Conservation (phyloP, 192 early-diverging fungal genomes). For the Backusella morwellensis region DNA sequence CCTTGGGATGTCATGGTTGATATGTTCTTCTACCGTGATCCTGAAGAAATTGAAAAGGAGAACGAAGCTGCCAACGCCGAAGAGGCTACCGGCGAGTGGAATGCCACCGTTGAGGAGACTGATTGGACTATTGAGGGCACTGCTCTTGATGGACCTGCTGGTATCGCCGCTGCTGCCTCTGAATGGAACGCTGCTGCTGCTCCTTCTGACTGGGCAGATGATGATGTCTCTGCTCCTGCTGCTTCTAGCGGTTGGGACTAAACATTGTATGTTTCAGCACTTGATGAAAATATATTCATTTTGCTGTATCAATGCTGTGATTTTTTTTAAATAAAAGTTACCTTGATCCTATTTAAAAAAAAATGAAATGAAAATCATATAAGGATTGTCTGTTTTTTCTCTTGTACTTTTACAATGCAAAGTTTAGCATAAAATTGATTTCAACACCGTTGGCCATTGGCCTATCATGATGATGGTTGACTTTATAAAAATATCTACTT, state of each 20-base stretch:
- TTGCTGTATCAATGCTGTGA: neutral
- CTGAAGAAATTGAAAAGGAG: slow-evolving; percentile 95
- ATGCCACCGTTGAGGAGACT: slow-evolving; percentile 32
- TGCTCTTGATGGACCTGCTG: slow-evolving; percentile 39
- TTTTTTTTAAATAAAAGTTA: neutral
- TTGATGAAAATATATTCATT: neutral
- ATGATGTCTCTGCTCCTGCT: slow-evolving; percentile 12
- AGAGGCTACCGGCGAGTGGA: slow-evolving; percentile 30
- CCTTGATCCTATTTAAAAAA: neutral
- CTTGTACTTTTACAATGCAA: slow-evolving; percentile 38
- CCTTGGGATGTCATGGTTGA: slow-evolving; percentile 98
- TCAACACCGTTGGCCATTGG: neutral
- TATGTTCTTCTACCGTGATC: slow-evolving; percentile 99
- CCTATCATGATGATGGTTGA: neutral
- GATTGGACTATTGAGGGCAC: slow-evolving; percentile 69
- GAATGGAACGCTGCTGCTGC: slow-evolving; percentile 23
- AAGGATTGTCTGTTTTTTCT: neutral
- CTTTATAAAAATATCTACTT: neutral
- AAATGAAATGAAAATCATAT: neutral
- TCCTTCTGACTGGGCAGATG: slow-evolving; percentile 26
- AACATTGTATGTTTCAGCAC: neutral
- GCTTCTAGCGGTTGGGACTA: slow-evolving; percentile 23
- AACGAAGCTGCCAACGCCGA: slow-evolving; percentile 52
- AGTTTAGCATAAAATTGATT: slow-evolving; percentile 34
- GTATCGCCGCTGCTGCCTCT: slow-evolving; percentile 31